A percentile compares a stretch with the other conserved stretches of the same genome.
phyloP scores from a whole-genome alignment of 495 filamentous ascomycete genomes.

The Endocarpon pusillum region DNA sequence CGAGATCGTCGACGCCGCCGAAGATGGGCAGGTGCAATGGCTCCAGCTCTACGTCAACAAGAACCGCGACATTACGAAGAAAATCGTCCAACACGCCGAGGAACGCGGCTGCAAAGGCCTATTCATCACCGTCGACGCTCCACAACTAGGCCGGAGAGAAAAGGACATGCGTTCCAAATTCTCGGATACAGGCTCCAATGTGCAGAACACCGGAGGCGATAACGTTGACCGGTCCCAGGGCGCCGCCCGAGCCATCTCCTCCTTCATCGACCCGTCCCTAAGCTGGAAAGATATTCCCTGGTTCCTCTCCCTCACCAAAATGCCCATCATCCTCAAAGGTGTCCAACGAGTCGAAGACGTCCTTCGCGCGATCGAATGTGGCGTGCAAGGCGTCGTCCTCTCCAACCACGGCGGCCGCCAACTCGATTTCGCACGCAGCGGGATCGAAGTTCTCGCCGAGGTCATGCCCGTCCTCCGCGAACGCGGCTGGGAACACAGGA shows the following conservation, averaged over 20 bases:
- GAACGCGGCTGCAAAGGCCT: conserved; percentile 83
- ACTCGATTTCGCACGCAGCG: conserved; percentile 80
- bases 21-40: conserved; percentile 81
- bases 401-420: conserved; percentile 97
- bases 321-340: conserved; percentile 95
- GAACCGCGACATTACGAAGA: conserved; percentile 75
- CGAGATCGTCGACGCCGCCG: conserved; percentile 77
- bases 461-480: conserved; percentile 86
- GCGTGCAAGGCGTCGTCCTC: conserved; percentile 83
- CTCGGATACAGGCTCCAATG: conserved; percentile 64
- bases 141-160: conserved; percentile 84
- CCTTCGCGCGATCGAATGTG: conserved; percentile 60
- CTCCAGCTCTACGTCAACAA: conserved; percentile 98
- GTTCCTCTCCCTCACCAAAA: conserved; percentile 81
- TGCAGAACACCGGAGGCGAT: conserved; percentile 47
- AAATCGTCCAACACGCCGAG: conserved; percentile 85
- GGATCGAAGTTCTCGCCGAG: conserved; percentile 86
- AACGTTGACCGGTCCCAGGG: conserved; percentile 73
- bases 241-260: conserved; percentile 79
- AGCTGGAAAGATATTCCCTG: conserved; percentile 91
- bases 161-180: conserved; percentile 95
- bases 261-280: conserved; percentile 84
- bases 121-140: conserved; percentile 97
- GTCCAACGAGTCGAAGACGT: conserved; percentile 95
- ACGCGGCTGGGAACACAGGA: conserved; percentile 61